Evolutionary conservation across 2,329 filamentous ascomycete species (phyloP).

Genomic region (Trichoderma harzianum): DNA sequence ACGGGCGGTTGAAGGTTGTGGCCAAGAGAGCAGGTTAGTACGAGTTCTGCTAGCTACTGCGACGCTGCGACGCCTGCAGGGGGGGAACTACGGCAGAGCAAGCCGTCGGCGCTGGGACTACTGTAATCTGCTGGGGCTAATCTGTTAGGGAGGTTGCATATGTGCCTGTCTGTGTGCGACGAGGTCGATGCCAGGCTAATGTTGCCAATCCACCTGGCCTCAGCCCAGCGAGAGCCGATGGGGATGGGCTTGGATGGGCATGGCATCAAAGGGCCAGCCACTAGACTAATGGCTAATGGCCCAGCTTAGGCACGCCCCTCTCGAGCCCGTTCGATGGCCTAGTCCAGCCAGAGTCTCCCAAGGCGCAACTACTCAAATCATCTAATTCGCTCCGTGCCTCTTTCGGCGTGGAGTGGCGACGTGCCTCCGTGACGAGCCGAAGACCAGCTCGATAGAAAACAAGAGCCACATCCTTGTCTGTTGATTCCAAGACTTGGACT

Average conservation of each 20-base stretch:
- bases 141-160: neutral
- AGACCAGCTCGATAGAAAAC: neutral
- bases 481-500: neutral
- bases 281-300: neutral
- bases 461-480: neutral
- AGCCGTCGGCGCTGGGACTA: neutral
- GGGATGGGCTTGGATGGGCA: neutral
- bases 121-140: neutral
- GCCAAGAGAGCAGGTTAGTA: neutral
- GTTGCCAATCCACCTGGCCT: neutral
- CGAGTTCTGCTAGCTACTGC: neutral
- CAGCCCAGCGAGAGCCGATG: constrained; percentile 13
- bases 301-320: neutral
- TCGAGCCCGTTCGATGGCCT: neutral
- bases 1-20: neutral
- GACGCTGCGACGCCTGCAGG: neutral
- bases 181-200: neutral
- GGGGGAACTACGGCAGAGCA: constrained; percentile 4
- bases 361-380: constrained; percentile 1
- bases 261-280: neutral
- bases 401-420: neutral
- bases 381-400: constrained; percentile 3
- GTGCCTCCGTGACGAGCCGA: constrained; percentile 2
- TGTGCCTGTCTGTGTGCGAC: neutral
- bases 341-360: neutral